phyloP scores from a whole-genome alignment of 176 grass and related monocot species.

The Carex scoparia region DNA sequence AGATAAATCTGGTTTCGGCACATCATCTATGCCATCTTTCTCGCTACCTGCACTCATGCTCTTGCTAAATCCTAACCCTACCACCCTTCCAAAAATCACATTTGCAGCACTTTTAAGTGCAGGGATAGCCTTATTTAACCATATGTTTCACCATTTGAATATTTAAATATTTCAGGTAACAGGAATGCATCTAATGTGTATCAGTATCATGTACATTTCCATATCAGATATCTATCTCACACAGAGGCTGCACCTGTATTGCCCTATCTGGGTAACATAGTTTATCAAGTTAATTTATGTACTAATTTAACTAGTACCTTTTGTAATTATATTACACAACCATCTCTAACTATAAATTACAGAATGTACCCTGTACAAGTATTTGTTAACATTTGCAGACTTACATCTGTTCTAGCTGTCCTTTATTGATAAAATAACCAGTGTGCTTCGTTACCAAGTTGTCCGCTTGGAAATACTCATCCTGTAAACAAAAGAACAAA shows the following conservation, averaged over 20 bases:
- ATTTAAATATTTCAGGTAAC: neutral
- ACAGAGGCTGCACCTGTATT: neutral
- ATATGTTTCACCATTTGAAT: neutral
- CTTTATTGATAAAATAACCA: slow-evolving; percentile 99
- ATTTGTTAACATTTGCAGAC: slow-evolving; percentile 28
- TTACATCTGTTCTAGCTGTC: slow-evolving; percentile 96
- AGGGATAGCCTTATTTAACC: neutral
- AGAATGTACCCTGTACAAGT: neutral
- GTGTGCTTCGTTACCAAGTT: slow-evolving; percentile 95
- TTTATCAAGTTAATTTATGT: neutral
- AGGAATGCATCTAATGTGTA: neutral
- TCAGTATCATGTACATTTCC: neutral
- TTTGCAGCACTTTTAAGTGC: neutral
- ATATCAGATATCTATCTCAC: neutral
- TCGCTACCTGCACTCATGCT: neutral
- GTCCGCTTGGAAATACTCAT: slow-evolving; percentile 99
- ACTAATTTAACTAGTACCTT: slow-evolving; percentile 17
- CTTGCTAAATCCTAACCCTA: neutral
- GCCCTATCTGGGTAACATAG: neutral
- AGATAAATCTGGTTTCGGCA: neutral
- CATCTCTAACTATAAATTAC: slow-evolving; percentile 7
- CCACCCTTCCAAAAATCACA: neutral
- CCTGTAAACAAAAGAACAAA: slow-evolving; percentile 50
- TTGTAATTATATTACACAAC: slow-evolving; percentile 26
- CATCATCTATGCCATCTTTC: neutral